Percentiles rank a stretch among this genome's conserved stretches.
These are phyloP conservation scores for Oryza meridionalis DNA, from an alignment of 176 grass and related monocot genomes.

Conservation along the genomic window DNA sequence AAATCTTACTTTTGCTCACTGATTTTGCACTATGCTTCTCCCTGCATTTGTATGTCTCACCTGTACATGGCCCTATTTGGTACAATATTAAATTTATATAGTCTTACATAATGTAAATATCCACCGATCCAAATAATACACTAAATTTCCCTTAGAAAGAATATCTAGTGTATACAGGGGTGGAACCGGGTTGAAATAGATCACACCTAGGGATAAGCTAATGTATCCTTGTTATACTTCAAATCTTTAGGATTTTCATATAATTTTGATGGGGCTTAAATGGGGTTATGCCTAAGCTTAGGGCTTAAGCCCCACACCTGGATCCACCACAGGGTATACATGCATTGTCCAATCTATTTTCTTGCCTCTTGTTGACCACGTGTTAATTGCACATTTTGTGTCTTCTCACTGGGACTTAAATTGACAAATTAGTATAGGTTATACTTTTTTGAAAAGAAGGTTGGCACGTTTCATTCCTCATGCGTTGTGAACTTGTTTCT, in stretches of 20 bases:
- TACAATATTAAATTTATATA: neutral
- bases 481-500: neutral
- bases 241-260: neutral
- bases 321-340: neutral
- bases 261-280: neutral
- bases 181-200: neutral
- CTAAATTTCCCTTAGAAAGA: neutral
- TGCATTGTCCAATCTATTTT: neutral
- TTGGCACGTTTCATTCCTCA: neutral
- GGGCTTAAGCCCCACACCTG: neutral
- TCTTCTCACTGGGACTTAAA: neutral
- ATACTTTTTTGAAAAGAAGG: neutral
- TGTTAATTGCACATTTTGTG: neutral
- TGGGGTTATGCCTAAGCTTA: too few species aligned
- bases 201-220: neutral
- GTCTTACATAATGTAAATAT: neutral
- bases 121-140: neutral
- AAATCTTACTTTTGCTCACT: constrained; percentile 1
- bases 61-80: neutral
- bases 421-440: neutral
- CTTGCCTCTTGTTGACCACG: neutral
- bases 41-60: constrained; percentile 5
- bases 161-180: neutral
- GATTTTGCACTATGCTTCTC: neutral
- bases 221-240: neutral